These are phyloP conservation scores for Psilocybe azurescens DNA, from an alignment of 768 basidiomycete genomes.

Conservation along the genomic window DNA sequence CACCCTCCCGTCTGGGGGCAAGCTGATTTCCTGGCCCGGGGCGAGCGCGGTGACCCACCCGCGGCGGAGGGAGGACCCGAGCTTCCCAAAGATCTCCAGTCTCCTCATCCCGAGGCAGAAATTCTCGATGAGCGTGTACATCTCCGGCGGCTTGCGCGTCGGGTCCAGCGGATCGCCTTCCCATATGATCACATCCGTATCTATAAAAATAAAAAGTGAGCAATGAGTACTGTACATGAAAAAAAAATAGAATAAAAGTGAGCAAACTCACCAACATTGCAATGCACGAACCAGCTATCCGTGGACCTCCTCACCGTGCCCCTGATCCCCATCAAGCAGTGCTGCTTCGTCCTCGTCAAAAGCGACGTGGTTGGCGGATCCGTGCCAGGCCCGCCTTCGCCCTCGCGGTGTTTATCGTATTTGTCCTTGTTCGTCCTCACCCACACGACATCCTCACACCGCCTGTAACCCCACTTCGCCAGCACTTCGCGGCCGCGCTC, in stretches of 20 bases:
- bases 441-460: conserved; percentile 99
- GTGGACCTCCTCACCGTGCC: conserved; percentile 95
- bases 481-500: conserved; percentile 92
- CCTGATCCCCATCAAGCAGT: conserved; percentile 96
- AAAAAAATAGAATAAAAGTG: not conserved
- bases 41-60: conserved; percentile 93
- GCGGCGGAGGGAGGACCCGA: conserved; percentile 65
- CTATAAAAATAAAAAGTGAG: conserved; percentile 39
- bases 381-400: conserved; percentile 71
- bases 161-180: conserved; percentile 89
- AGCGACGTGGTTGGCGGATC: conserved; percentile 87
- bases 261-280: conserved; percentile 82
- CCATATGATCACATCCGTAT: conserved; percentile 97
- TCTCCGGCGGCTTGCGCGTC: conserved; percentile 89
- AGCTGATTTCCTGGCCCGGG: conserved; percentile 62
- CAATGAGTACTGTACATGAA: not conserved
- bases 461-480: conserved; percentile 91
- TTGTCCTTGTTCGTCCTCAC: conserved; percentile 85
- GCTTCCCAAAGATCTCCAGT: conserved; percentile 86
- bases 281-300: conserved; percentile 97
- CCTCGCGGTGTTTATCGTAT: conserved; percentile 37
- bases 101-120: conserved; percentile 94
- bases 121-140: conserved; percentile 96
- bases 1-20: conserved; percentile 39
- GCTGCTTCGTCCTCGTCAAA: conserved; percentile 90